phyloP scores from a whole-genome alignment of 257 asterid species.

The Ilex aquifolium region DNA sequence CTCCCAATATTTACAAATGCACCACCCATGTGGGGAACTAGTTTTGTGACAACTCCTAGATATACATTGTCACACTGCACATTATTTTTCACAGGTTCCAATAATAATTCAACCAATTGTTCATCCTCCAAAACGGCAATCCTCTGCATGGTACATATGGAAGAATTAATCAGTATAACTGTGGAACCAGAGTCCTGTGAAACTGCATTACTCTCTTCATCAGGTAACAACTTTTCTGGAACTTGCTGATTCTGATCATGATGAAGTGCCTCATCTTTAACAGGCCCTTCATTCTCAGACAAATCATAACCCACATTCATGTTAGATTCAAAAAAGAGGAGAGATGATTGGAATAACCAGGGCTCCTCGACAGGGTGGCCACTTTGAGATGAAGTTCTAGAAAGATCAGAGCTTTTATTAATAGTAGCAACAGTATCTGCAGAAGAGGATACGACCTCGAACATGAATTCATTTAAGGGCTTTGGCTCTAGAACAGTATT shows the following conservation, averaged over 20 bases:
- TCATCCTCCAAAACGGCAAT: conserved; percentile 87
- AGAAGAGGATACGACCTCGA: conserved; percentile 20
- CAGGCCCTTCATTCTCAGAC: conserved; percentile 18
- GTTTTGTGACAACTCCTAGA: conserved; percentile 75
- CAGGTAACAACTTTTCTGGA: conserved; percentile 40
- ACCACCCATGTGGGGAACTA: conserved; percentile 94
- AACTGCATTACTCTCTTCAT: conserved; percentile 35
- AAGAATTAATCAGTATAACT: conserved; percentile 82
- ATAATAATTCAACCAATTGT: conserved; percentile 75
- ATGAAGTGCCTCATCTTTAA: conserved; percentile 28
- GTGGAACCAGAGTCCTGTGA: conserved; percentile 51
- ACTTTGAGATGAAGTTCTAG: conserved; percentile 16
- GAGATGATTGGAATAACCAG: conserved; percentile 54
- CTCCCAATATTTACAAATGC: conserved; percentile 96
- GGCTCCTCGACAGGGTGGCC: conserved; percentile 82
- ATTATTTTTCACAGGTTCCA: conserved; percentile 87
- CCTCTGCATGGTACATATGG: conserved; percentile 92
- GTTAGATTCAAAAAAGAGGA: conserved; percentile 15
- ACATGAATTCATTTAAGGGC: conserved; percentile 17
- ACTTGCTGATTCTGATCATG: conserved; percentile 29
- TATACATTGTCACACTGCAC: conserved; percentile 92
- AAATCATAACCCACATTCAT: conserved; percentile 21
- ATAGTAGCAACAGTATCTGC: conserved; percentile 21
- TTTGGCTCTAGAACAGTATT: conserved; percentile 28
- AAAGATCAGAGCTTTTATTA: conserved; percentile 17